Evolutionary conservation across 2,329 filamentous ascomycete species (phyloP).

Genomic region (Trichoderma koningii): DNA sequence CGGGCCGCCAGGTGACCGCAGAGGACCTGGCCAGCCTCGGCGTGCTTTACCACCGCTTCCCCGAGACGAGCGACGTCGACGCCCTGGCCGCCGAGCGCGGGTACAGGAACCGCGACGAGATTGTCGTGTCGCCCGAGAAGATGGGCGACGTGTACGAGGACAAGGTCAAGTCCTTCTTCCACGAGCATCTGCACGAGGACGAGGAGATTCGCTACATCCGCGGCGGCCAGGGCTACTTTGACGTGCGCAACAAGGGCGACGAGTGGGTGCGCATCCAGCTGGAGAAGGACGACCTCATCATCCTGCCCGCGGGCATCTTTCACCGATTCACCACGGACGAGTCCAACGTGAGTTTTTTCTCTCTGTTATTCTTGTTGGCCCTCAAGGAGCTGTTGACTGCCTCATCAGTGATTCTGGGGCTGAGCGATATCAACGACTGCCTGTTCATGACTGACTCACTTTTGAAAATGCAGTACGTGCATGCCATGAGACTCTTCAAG

Average conservation of each 20-base stretch:
- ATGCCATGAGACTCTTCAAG: conserved; percentile 95
- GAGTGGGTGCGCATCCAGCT: conserved; percentile 86
- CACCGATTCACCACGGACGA: conserved; percentile 96
- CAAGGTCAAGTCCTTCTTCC: conserved; percentile 91
- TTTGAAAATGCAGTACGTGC: conserved; percentile 68
- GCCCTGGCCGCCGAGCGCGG: conserved; percentile 70
- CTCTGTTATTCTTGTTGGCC: background rate
- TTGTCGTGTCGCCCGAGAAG: conserved; percentile 80
- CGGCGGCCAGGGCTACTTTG: conserved; percentile 87
- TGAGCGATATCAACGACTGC: no score
- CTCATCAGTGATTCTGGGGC: no score
- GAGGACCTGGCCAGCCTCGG: conserved; percentile 72
- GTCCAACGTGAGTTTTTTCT: conserved; percentile 67
- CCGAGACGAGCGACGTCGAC: conserved; percentile 68
- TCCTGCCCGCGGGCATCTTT: conserved; percentile 92
- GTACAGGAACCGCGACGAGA: conserved; percentile 95
- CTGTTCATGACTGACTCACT: background rate
- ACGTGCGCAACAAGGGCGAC: conserved; percentile 80
- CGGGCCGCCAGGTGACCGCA: conserved; percentile 66
- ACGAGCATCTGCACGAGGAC: conserved; percentile 96
- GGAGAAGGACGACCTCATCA: conserved; percentile 86
- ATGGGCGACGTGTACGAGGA: conserved; percentile 89
- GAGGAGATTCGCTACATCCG: conserved; percentile 97
- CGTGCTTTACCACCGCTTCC: conserved; percentile 74
- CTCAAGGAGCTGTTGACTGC: background rate